phyloP scores from a whole-genome alignment of 306 rosid genomes.

The Cicer bijugum region DNA sequence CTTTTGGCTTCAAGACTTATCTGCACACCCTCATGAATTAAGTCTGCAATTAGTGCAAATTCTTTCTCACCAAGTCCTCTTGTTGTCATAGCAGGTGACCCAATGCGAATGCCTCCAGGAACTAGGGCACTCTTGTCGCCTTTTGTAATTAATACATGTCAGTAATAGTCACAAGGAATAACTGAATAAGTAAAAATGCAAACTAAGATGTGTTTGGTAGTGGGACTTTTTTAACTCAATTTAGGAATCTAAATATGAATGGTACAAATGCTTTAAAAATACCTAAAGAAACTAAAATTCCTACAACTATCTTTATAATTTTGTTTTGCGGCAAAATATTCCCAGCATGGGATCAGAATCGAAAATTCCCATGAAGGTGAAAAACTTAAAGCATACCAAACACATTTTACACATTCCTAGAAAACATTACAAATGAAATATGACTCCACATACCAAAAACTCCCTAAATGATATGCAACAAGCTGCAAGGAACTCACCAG shows the following conservation, averaged over 20 bases:
- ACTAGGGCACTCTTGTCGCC: conserved; percentile 92
- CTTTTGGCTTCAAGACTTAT: conserved; percentile 71
- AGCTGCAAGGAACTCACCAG: conserved; percentile 58
- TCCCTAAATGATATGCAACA: conserved; percentile 5
- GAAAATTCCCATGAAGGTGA: not conserved
- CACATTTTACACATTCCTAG: not conserved
- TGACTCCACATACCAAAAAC: not conserved
- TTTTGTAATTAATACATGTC: conserved; percentile 40
- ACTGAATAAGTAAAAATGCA: conserved; percentile 22
- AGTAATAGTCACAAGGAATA: conserved; percentile 19
- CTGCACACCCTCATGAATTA: conserved; percentile 85
- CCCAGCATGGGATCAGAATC: not conserved
- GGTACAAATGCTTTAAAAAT: not conserved
- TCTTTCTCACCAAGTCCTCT: conserved; percentile 83
- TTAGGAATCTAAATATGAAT: not conserved
- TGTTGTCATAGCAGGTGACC: conserved; percentile 96
- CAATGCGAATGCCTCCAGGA: conserved; percentile 96
- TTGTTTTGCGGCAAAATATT: not conserved
- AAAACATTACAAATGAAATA: not conserved
- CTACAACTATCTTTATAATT: too few species aligned
- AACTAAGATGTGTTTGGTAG: not conserved
- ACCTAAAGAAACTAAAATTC: not conserved
- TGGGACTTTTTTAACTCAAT: not conserved
- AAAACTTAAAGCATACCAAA: not conserved
- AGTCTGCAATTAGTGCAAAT: conserved; percentile 70